Conservation (phyloP, 257 asterid genomes). For the Solanum megistacrolobum region DNA sequence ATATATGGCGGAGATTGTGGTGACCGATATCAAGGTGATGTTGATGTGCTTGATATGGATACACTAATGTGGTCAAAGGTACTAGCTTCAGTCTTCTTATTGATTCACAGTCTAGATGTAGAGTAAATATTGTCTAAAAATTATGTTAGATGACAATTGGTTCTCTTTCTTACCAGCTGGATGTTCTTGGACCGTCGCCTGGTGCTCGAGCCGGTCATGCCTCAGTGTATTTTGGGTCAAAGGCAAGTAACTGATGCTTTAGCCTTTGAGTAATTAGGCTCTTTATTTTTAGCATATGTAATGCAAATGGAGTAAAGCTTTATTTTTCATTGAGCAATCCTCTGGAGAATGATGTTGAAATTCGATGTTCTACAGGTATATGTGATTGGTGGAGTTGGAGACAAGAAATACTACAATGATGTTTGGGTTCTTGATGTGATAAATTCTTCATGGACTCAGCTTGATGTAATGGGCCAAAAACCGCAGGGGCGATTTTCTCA, state of each 20-base stretch:
- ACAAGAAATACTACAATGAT: constrained; percentile 68
- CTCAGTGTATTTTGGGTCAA: constrained; percentile 68
- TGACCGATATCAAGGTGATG: constrained; percentile 67
- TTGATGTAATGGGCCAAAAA: constrained; percentile 34
- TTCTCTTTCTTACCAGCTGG: constrained; percentile 30
- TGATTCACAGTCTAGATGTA: not conserved
- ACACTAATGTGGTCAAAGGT: constrained; percentile 70
- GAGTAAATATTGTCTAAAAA: not conserved
- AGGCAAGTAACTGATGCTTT: constrained; percentile 38
- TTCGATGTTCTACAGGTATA: constrained; percentile 37
- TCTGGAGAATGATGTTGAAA: not conserved
- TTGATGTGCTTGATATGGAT: constrained; percentile 62
- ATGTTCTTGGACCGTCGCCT: constrained; percentile 45
- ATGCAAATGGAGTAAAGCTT: not conserved
- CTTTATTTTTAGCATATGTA: not conserved
- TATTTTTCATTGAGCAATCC: not conserved
- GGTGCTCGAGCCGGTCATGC: constrained; percentile 92
- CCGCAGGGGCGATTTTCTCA: constrained; percentile 91
- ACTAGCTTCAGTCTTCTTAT: not conserved
- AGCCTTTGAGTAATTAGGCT: not conserved
- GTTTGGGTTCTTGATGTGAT: constrained; percentile 68
- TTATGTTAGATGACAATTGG: not conserved
- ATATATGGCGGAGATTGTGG: constrained; percentile 95
- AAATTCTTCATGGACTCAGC: constrained; percentile 58
- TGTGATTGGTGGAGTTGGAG: constrained; percentile 84